phyloP scores from a whole-genome alignment of 805 yeast genomes.

The Candida corydali region DNA sequence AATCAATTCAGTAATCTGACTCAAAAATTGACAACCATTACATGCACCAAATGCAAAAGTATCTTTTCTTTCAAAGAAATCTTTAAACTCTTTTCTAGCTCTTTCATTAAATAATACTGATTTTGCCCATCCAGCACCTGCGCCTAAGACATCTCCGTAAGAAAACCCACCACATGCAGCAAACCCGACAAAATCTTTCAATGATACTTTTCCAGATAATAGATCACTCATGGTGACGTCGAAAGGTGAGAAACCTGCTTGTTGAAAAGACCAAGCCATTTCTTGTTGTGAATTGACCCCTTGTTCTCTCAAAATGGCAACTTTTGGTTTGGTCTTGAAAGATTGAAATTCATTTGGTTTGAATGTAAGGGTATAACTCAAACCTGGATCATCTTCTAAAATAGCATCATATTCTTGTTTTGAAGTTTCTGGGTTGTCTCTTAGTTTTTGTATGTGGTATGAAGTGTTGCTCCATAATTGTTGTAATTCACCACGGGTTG shows the following conservation, averaged over 20 bases:
- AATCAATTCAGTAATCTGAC: slow-evolving; percentile 77
- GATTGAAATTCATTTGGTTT: slow-evolving; percentile 36
- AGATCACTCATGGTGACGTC: slow-evolving; percentile 98
- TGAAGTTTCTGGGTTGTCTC: slow-evolving; percentile 92
- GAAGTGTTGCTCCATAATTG: slow-evolving; percentile 86
- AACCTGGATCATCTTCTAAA: slow-evolving; percentile 87
- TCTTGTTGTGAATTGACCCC: slow-evolving; percentile 98
- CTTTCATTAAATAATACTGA: slow-evolving; percentile 81
- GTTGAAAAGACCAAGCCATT: slow-evolving; percentile 96
- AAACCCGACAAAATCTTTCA: slow-evolving; percentile 81
- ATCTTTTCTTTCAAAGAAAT: slow-evolving; percentile 82
- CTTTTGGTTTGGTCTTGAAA: slow-evolving; percentile 61
- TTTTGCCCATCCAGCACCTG: slow-evolving; percentile 99
- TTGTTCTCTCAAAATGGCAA: slow-evolving; percentile 95
- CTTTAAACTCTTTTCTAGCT: slow-evolving; percentile 70
- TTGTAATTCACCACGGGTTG: slow-evolving; percentile 69
- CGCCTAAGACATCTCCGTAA: slow-evolving; percentile 97
- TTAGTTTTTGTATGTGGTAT: slow-evolving; percentile 79
- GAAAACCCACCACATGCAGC: slow-evolving; percentile 99
- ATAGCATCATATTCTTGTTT: slow-evolving; percentile 78
- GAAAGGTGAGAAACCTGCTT: slow-evolving; percentile 89
- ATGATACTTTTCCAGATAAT: slow-evolving; percentile 62
- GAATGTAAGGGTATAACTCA: slow-evolving; percentile 74
- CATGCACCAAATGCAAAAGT: slow-evolving; percentile 98
- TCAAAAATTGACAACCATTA: slow-evolving; percentile 96